Conservation (phyloP, 2,329 filamentous ascomycete genomes). For the Hypocrella siamensis region DNA sequence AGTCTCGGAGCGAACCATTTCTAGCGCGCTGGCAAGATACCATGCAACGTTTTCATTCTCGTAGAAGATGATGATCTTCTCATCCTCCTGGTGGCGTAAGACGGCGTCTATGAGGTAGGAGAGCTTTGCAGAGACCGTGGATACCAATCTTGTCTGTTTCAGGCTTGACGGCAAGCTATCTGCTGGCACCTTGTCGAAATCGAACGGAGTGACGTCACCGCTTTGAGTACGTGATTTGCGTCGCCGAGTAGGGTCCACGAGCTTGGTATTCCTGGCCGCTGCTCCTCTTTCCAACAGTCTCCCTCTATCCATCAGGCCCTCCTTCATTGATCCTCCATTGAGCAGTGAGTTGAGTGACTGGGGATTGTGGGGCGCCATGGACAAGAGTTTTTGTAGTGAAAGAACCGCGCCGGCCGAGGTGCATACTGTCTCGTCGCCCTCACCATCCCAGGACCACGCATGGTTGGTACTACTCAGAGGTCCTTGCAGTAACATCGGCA, state of each 20-base stretch:
- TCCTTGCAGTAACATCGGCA: constrained; percentile 55
- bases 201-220: constrained; percentile 8
- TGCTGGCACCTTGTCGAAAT: constrained; percentile 8
- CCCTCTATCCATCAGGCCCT: constrained; percentile 20
- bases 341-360: constrained; percentile 30
- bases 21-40: constrained; percentile 71
- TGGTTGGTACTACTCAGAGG: constrained; percentile 47
- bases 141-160: constrained; percentile 46
- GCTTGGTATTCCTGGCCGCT: constrained; percentile 21
- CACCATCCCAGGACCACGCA: constrained; percentile 51
- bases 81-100: constrained; percentile 46
- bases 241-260: constrained; percentile 19
- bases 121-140: constrained; percentile 74
- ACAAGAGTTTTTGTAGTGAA: constrained; percentile 35
- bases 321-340: constrained; percentile 26
- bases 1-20: constrained; percentile 35
- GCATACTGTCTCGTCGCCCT: constrained; percentile 31
- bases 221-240: constrained; percentile 17
- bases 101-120: constrained; percentile 71
- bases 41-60: constrained; percentile 76
- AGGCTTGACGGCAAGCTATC: constrained; percentile 28
- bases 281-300: constrained; percentile 11
- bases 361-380: constrained; percentile 25
- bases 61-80: constrained; percentile 90
- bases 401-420: constrained; percentile 34